Base-by-base conservation (phyloP, 257 asterid genomes). In the Nicotiana obtusifolia region DNA sequence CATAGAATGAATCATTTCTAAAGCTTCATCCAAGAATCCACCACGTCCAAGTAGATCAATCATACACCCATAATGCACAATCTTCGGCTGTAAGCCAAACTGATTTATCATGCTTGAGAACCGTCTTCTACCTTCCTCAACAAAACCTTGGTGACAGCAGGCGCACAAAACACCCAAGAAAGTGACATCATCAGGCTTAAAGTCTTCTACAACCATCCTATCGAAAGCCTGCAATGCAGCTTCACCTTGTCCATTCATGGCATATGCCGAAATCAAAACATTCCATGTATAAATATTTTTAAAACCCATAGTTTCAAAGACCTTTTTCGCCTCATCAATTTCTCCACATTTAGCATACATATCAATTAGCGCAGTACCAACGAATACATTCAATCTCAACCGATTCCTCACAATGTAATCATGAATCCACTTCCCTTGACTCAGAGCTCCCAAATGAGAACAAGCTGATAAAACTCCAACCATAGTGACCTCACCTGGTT, bases 21-120 rank as follows among this genome's bases (percentile, higher is more conserved):
- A 49, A 30, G 89, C 89, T 75, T 84, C 82, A 67, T 76, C 77
- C 61, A 86, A 82, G 37, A 86, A 80, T 44, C 89, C 89, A 7
- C 81, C 82, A 71, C 86, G 86, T 28, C 89, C 89, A 60, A 84
- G 82, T 82, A 86, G 78, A 80, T 86, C 89, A 67, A 84, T 86
- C 84, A 84, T 82, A 65, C 87, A 86, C 56, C 85, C 89, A 73
- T 86, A 86, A 79, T 86, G 89, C 83, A 82, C 87, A 11, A 83
- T 69, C 44, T 62, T 76, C 15, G 86, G 87, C 35, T 24, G 66
- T 57, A 82, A 26, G 33, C 87, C 80, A 78, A 59, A 81, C 57
- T 81, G 47, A 47, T 80, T 80, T 28, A 68, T 65, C 89, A 87
- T 87, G 37, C 62, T 73, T 44, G 64, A 65, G 20, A 84, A 87